phyloP scores from a whole-genome alignment of 2,329 filamentous ascomycete genomes.

The Ramichloridium luteum region DNA sequence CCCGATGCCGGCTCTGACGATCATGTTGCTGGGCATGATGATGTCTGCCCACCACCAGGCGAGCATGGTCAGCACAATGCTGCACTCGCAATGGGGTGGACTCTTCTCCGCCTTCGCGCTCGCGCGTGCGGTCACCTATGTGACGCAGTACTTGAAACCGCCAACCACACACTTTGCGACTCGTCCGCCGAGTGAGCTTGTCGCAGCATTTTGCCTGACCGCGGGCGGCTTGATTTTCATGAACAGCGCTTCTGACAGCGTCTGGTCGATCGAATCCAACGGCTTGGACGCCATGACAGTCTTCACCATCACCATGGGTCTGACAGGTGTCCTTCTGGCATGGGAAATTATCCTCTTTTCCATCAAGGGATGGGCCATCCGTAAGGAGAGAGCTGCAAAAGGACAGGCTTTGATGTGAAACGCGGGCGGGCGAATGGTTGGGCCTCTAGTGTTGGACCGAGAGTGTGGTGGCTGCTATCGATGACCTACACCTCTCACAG shows the following conservation, averaged over 20 bases:
- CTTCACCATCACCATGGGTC: constrained; percentile 76
- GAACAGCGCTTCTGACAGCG: constrained; percentile 68
- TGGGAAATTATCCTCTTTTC: constrained; percentile 69
- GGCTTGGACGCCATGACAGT: constrained; percentile 82
- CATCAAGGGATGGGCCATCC: constrained; percentile 71
- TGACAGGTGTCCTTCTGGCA: constrained; percentile 73
- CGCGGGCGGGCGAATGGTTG: too few relatives aligned
- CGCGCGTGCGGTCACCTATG: constrained; percentile 66
- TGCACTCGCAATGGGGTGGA: constrained; percentile 88
- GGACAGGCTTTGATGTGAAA: constrained; percentile 6
- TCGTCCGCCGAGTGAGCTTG: constrained; percentile 79
- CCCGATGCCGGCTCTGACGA: constrained; percentile 75
- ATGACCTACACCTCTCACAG: too few relatives aligned
- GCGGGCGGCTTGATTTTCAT: constrained; percentile 85
- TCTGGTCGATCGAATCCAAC: constrained; percentile 64
- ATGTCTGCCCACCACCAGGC: constrained; percentile 86
- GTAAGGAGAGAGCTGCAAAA: constrained; percentile 23
- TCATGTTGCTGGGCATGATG: constrained; percentile 80
- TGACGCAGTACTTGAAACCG: constrained; percentile 66
- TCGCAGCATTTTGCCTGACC: constrained; percentile 76
- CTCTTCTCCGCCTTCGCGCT: constrained; percentile 71
- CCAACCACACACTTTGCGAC: constrained; percentile 70
- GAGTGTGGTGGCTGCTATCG: too few relatives aligned
- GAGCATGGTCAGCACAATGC: constrained; percentile 76
- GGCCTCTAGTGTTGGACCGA: too few relatives aligned